Evolutionary conservation across 2,329 filamentous ascomycete species (phyloP).

Genomic region (Paramyrothecium sp.): DNA sequence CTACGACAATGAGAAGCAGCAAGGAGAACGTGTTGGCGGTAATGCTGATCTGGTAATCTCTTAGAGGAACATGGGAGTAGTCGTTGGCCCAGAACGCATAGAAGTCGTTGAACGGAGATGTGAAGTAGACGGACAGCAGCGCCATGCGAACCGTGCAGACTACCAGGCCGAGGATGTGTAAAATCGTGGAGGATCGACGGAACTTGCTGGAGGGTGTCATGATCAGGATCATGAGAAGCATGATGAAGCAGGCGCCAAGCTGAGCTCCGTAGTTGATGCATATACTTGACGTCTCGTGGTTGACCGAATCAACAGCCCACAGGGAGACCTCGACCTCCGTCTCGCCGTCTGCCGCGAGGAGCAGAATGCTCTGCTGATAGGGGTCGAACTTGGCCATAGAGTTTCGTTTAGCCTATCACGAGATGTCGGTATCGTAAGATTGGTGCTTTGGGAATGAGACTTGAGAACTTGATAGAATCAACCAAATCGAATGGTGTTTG

Average conservation of each 20-base stretch:
- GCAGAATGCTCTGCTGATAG: constrained; percentile 31
- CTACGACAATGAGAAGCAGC: constrained; percentile 42
- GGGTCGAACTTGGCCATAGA: constrained; percentile 31
- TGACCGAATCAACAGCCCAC: constrained; percentile 27
- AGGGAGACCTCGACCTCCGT: constrained; percentile 29
- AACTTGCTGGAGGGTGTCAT: constrained; percentile 68
- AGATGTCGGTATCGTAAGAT: no score
- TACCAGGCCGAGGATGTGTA: constrained; percentile 62
- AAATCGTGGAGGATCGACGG: constrained; percentile 59
- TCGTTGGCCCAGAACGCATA: constrained; percentile 61
- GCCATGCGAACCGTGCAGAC: constrained; percentile 59
- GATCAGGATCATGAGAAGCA: constrained; percentile 64
- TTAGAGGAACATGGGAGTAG: constrained; percentile 41
- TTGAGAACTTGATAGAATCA: neutral
- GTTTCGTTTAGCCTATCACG: neutral
- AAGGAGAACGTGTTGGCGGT: constrained; percentile 40
- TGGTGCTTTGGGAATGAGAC: no score
- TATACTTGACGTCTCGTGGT: constrained; percentile 29
- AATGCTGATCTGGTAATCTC: constrained; percentile 34
- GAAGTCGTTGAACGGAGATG: constrained; percentile 58
- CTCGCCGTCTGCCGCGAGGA: constrained; percentile 29
- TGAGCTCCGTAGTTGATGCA: constrained; percentile 68
- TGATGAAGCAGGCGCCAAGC: constrained; percentile 64
- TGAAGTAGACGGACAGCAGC: constrained; percentile 58
- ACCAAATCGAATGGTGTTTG: no score